Evolutionary conservation across 352 stramenopile genomes (phyloP).

Genomic region (Blastocystis sp.): DNA sequence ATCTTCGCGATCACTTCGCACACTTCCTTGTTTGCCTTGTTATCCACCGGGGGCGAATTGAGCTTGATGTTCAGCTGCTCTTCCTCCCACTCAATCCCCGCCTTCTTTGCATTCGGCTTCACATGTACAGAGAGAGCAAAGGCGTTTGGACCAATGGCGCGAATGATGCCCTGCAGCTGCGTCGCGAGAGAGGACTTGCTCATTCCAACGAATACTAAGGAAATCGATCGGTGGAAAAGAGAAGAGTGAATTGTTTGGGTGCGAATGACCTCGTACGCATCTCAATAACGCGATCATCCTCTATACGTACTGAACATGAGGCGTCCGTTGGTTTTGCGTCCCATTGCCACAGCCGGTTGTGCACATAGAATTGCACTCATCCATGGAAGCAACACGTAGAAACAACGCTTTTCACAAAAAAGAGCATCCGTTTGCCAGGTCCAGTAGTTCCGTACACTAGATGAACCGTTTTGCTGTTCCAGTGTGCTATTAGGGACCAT

Average conservation of each 20-base stretch:
- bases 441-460: background rate
- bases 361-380: no score
- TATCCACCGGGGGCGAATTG: constrained; percentile 51
- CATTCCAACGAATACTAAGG: background rate
- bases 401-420: no score
- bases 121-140: constrained; percentile 57
- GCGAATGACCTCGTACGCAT: no score
- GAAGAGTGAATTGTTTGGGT: no score
- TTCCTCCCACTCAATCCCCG: constrained; percentile 60
- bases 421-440: no score
- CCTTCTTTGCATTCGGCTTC: constrained; percentile 59
- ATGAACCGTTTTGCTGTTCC: background rate
- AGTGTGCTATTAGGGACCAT: background rate
- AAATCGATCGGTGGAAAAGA: no score
- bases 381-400: no score
- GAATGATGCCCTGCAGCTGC: background rate
- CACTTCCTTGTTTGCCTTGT: constrained; percentile 65
- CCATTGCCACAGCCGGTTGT: no score
- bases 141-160: background rate
- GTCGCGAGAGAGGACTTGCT: background rate
- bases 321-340: no score
- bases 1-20: constrained; percentile 56
- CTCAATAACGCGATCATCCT: no score
- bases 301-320: no score
- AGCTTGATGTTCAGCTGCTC: constrained; percentile 39